Percentiles rank a stretch among this genome's conserved stretches.
Evolutionary conservation across 768 basidiomycete species (phyloP).

Genomic region (Mycena alexandri): DNA sequence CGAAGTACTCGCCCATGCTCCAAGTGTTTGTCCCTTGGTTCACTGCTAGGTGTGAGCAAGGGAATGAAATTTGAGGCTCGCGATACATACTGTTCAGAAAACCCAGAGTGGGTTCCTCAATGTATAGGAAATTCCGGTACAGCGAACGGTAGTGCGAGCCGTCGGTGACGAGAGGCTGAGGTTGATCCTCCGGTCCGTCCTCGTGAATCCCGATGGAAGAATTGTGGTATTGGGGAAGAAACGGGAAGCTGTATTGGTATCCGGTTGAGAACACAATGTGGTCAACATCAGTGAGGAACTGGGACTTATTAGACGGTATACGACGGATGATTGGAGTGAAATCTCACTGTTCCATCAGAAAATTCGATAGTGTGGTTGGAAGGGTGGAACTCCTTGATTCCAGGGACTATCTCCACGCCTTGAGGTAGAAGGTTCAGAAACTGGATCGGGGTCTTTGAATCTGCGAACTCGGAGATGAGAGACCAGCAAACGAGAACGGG

Average conservation of each 20-base stretch:
- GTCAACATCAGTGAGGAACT: constrained; percentile 44
- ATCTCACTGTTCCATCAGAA: constrained; percentile 42
- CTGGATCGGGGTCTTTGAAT: constrained; percentile 29
- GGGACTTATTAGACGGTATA: not conserved
- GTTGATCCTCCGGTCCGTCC: constrained; percentile 27
- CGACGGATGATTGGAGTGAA: too few relatives aligned
- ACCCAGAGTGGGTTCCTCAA: constrained; percentile 48
- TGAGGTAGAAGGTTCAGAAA: constrained; percentile 40
- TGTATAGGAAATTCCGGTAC: constrained; percentile 47
- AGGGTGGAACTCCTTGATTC: constrained; percentile 44
- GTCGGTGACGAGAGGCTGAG: constrained; percentile 42
- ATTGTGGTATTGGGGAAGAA: constrained; percentile 46
- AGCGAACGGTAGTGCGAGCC: constrained; percentile 44
- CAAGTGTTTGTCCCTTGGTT: constrained; percentile 30
- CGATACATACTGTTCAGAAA: constrained; percentile 37
- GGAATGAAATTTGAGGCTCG: not conserved
- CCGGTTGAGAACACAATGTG: constrained; percentile 48
- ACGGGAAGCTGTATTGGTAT: constrained; percentile 47
- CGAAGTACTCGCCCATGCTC: constrained; percentile 31
- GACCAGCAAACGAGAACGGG: not conserved
- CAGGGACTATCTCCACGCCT: constrained; percentile 43
- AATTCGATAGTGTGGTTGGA: constrained; percentile 41
- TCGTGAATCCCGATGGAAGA: constrained; percentile 31
- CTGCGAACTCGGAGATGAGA: constrained; percentile 1
- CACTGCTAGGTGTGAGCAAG: constrained; percentile 11